Evolutionary conservation across 768 basidiomycete species (phyloP), one percentile per base, ranked within the genome.

Genomic region (Podaxis sp.): DNA sequence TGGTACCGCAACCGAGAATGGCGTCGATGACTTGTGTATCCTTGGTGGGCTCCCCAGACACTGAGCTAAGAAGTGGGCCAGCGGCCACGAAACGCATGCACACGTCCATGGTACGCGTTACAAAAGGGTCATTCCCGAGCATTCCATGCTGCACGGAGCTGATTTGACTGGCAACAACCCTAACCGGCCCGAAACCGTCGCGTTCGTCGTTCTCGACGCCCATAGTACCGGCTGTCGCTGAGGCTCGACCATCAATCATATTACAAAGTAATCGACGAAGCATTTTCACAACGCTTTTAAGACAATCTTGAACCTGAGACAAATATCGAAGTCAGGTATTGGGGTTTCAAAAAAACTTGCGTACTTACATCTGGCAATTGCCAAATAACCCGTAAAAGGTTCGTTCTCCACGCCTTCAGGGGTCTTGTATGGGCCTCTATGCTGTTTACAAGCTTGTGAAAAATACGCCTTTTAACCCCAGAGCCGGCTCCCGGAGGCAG

Each of bases 361-460:
- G 4, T n/a, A 41, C 22, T 62, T 66, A 94, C 93, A 67, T 93
- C 90, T 49, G 78, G 68, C 63, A 83, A 84, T 63, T 85, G 84
- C 85, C 93, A 93, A 26, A 94, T 72, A 7, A 82, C 71, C 30
- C 78, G 76, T 54, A 90, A 83, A 24, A 93, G 75, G 44, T 74
- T 72, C 17, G 75, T 70, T 61, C 80, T 75, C 46, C 72, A 56
- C 40, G 68, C 64, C 26, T 62, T 55, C 15, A 56, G 56, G 40
- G 58, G 59, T 55, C 62, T 58, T 44, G 53, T 65, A 33, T 63
- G 58, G 66, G 56, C 36, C 57, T 58, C 6, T 50, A 57, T 26
- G 69, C 74, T 60, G 84, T 66, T 41, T 64, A 66, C 54, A n/a
- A 74, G 56, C 15, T 65, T 64, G 49, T 75, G 74, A 46, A 91